Conservation (phyloP, 176 grass and related monocot genomes). For the Themeda triandra region DNA sequence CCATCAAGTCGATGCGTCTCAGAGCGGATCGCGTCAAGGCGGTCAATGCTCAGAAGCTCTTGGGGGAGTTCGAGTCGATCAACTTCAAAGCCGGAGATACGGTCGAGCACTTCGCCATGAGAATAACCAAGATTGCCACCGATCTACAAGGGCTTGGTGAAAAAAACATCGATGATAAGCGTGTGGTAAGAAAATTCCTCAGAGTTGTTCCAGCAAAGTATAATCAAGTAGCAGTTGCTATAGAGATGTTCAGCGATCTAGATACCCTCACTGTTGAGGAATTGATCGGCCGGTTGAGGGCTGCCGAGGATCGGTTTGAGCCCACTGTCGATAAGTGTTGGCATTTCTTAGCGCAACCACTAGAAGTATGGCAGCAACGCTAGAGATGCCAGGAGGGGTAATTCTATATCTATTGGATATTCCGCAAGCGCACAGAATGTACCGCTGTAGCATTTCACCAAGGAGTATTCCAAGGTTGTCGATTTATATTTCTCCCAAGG, state of each 20-base stretch:
- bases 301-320: accelerated
- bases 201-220: background rate
- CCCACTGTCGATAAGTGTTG: too few relatives aligned
- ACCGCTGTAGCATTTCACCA: too few relatives aligned
- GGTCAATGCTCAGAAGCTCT: background rate
- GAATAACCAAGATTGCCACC: accelerated
- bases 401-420: too few relatives aligned
- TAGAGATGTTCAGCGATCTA: background rate
- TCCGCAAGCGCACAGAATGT: too few relatives aligned
- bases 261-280: background rate
- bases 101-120: background rate
- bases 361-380: too few relatives aligned
- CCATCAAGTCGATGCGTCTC: background rate
- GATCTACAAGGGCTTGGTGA: accelerated
- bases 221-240: accelerated
- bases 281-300: accelerated
- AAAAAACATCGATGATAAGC: accelerated
- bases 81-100: accelerated
- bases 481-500: too few relatives aligned
- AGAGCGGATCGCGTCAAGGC: accelerated
- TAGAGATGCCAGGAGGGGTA: too few relatives aligned
- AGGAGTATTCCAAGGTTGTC: too few relatives aligned
- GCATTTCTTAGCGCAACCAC: too few relatives aligned
- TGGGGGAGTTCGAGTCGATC: background rate
- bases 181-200: background rate